Percentiles rank a stretch among this genome's conserved stretches.
Conservation (phyloP, 345 rosid genomes). For the Geranium brycei region DNA sequence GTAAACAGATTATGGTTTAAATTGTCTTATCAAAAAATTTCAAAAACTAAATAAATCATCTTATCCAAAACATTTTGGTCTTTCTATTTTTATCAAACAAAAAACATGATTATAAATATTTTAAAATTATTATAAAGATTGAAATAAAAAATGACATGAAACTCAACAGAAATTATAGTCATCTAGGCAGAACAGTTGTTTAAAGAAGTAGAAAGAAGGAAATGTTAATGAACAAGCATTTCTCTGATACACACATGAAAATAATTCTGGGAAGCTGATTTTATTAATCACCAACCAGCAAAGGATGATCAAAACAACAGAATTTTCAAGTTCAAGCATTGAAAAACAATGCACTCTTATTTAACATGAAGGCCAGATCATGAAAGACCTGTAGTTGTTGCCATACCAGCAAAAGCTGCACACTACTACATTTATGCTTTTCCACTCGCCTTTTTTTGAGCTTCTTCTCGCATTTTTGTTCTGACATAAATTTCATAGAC, state of each 20-base stretch:
- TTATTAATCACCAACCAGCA: background rate
- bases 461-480: conserved; percentile 61
- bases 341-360: conserved; percentile 7
- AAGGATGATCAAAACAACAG: background rate
- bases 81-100: too few relatives aligned
- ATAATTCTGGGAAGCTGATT: background rate
- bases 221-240: background rate
- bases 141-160: too few relatives aligned
- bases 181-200: too few relatives aligned
- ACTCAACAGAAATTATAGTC: too few relatives aligned
- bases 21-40: too few relatives aligned
- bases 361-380: conserved; percentile 4
- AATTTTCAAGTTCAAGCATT: background rate
- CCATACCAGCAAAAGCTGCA: conserved; percentile 4
- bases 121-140: too few relatives aligned
- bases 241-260: background rate
- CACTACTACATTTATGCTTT: conserved; percentile 18
- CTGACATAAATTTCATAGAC: conserved; percentile 84
- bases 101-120: too few relatives aligned
- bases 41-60: too few relatives aligned
- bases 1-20: too few relatives aligned
- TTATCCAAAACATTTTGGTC: too few relatives aligned
- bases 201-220: too few relatives aligned
- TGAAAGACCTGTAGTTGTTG: too few relatives aligned
- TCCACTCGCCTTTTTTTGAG: conserved; percentile 29